Evolutionary conservation across 495 filamentous ascomycete genomes (phyloP), one percentile per base, ranked within the genome.

Genomic region (Hypomontagnella monticulosa): DNA sequence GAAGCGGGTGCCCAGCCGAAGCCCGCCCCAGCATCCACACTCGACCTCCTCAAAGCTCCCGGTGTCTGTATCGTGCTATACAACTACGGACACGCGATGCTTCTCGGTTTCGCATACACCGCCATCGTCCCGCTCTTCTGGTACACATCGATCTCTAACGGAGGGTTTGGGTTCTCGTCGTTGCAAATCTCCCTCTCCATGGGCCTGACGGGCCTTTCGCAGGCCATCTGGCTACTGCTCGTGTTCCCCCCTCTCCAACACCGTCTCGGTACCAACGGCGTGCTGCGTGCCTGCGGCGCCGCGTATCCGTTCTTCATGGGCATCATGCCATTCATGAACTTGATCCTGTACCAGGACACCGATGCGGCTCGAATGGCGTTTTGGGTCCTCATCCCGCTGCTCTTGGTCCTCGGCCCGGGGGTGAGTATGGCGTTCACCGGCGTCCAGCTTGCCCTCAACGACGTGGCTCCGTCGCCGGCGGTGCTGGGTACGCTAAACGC

Each of bases 371-470:
- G 73, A 0, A 73, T 67, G 0, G 50, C 69, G 0, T 91, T 92
- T 63, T 91, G 87, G 87, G 61, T 84, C n/a, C 36, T 82, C 0
- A 71, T 75, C 0, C 80, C 81, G 1, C 20, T 67, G 0, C 9
- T 74, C 6, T 57, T 84, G 23, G 71, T 77, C 0, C 14, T 84
- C 1, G 86, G 85, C 0, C 80, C 81, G 15, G 88, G 87, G 12
- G 84, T 91, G 0, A 83, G 81, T 40, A 91, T 92, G 87, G 80
- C 82, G 3, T 91, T 90, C 64, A 90, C 88, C 12, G 85, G 80
- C 5, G 79, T 85, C 18, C 88, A 91, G 78, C 84, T 91, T 18
- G 85, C 84, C 32, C 60, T 92, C 20, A 92, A 91, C 75, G 86
- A 90, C 57, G 83, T 89, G 10, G 79, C 86, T 11, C 89, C 89